Base-by-base conservation (phyloP, 805 yeast genomes). In the Kuraishia floccosa region DNA sequence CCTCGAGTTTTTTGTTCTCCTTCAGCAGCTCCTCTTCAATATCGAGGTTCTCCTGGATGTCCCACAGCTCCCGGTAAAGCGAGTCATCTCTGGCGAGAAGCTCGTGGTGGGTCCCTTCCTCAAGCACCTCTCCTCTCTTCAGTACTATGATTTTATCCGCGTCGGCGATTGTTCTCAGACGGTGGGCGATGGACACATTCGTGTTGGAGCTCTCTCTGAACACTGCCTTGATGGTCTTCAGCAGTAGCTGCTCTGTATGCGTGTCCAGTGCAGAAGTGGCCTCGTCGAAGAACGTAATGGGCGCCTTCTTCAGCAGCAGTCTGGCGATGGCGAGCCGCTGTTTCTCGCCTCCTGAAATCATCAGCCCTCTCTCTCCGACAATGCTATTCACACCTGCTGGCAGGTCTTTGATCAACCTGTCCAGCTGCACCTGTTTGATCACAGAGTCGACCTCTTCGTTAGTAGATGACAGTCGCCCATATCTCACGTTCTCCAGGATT, bases 271-370 rank as follows among this genome's bases (percentile, higher is more conserved):
- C 97, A 29, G 94, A 79, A 0, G 98, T 84, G 3, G 98, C 97
- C 49, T 91, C 98, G 49, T 91, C 98, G 42, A 91, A 87, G 52
- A 91, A 89, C 34, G 93, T 81, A 30, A 91, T 84, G 17, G 91
- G 89, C 0, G 96, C 74, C 39, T 73, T 66, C 53, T 91, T 91
- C 42, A 91, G 57, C 27, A 91, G 54, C n/a, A 91, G 71, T 39
- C 98, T 67, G 1, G 96, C 91, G 40, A 91, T 85, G 0, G 98
- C 97, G 26, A 91, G 62, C 39, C 98, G 63, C 56, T 91, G 98
- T 51, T 91, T 87, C 52, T 91, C 98, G 37, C 98, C 98, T n/a
- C 98, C 98, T 17, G 96, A 85, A 28, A 91, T 87, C 98, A 91
- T 91, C 68, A 91, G 68, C n/a, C 98, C 98, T 48, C 93, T 64